These are phyloP conservation scores for Nannizziopsis arthrosporioides DNA, from an alignment of 2,329 filamentous ascomycete genomes.

Conservation along the genomic window DNA sequence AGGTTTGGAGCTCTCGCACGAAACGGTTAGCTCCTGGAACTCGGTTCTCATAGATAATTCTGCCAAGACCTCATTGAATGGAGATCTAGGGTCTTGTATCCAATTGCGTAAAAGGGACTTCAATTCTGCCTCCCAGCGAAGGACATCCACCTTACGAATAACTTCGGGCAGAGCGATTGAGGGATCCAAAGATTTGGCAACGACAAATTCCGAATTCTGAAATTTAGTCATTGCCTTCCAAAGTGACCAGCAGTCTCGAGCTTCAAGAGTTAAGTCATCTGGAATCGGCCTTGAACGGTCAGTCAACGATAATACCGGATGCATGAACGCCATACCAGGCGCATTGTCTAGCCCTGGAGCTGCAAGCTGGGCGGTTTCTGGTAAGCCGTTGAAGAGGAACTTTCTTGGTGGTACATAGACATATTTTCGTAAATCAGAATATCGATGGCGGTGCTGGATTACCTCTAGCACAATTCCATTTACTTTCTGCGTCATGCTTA, in stretches of 20 bases:
- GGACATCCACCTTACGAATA: constrained; percentile 53
- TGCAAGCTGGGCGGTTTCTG: constrained; percentile 24
- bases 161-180: constrained; percentile 40
- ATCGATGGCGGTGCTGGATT: constrained; percentile 56
- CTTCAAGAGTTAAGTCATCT: constrained; percentile 56
- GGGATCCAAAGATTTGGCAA: constrained; percentile 43
- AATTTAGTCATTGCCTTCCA: constrained; percentile 54
- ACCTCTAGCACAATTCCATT: constrained; percentile 55
- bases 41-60: too few relatives aligned
- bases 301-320: constrained; percentile 53
- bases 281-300: constrained; percentile 53
- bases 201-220: constrained; percentile 40
- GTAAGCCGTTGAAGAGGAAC: constrained; percentile 45
- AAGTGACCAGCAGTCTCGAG: constrained; percentile 56
- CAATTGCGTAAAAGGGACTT: constrained; percentile 49
- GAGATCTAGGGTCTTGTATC: constrained; percentile 46
- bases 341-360: constrained; percentile 39
- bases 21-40: too few relatives aligned
- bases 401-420: constrained; percentile 44
- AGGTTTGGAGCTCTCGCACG: too few relatives aligned
- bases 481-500: constrained; percentile 50
- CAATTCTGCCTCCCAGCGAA: constrained; percentile 52
- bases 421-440: constrained; percentile 69
- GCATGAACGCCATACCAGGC: constrained; percentile 47
- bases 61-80: constrained; percentile 41